These are phyloP conservation scores for Vitis cinerea DNA, from an alignment of 164 flowering plant species.

Conservation along the genomic window DNA sequence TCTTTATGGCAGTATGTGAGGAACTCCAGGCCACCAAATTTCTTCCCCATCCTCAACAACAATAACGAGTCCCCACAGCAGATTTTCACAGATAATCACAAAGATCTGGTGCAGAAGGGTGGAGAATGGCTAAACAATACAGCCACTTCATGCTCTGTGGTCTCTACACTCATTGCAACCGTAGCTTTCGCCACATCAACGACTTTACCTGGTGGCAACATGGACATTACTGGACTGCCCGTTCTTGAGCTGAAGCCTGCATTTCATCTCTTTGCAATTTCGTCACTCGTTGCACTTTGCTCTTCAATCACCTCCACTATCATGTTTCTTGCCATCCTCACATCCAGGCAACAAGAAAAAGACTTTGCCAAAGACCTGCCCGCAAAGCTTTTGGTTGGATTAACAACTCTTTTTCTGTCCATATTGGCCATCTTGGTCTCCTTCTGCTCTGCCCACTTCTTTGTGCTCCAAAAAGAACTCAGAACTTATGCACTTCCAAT, in stretches of 20 bases:
- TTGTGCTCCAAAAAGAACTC: not conserved
- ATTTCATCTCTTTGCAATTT: not conserved
- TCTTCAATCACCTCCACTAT: not conserved
- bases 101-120: no score
- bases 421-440: not conserved
- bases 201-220: not conserved
- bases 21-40: no score
- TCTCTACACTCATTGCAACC: no score
- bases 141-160: no score
- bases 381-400: not conserved
- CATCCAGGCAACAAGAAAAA: not conserved
- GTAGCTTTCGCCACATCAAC: no score
- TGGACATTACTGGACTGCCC: not conserved
- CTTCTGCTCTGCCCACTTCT: conserved; percentile 6
- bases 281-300: not conserved
- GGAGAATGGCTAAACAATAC: no score
- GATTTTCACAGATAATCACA: no score
- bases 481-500: not conserved
- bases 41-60: no score
- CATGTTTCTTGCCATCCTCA: conserved; percentile 4
- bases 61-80: no score
- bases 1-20: no score
- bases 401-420: conserved; percentile 3
- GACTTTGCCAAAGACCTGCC: not conserved
- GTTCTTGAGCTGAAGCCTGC: not conserved